phyloP scores from a whole-genome alignment of 306 rosid species.

The Chamaecrista fasciculata region DNA sequence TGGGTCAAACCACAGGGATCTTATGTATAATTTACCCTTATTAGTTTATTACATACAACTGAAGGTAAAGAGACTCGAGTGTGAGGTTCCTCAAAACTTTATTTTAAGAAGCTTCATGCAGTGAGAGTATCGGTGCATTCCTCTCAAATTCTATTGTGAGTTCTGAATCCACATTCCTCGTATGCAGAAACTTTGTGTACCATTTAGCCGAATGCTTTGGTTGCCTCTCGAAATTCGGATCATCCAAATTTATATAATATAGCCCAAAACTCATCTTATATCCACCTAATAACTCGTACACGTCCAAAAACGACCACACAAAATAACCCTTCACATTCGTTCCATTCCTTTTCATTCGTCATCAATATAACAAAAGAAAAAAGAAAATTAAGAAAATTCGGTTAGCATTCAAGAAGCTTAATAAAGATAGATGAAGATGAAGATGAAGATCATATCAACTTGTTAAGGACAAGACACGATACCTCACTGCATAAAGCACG shows the following conservation, averaged over 20 bases:
- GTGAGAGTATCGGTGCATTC: not conserved
- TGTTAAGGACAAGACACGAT: not conserved
- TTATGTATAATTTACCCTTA: no score
- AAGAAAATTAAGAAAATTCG: no score
- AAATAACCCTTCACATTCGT: constrained; percentile 27
- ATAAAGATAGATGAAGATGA: not conserved
- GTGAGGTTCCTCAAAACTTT: no score
- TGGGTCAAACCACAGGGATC: no score
- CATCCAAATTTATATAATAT: constrained; percentile 10
- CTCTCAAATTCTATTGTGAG: not conserved
- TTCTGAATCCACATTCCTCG: not conserved
- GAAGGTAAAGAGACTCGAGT: no score
- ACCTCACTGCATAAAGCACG: not conserved
- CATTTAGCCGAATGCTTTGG: constrained; percentile 33
- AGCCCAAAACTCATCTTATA: constrained; percentile 21
- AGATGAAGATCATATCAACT: no score
- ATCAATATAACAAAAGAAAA: not conserved
- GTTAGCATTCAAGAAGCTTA: not conserved
- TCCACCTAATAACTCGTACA: constrained; percentile 18
- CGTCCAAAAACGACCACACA: constrained; percentile 28
- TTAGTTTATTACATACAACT: no score
- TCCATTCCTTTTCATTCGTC: constrained; percentile 23
- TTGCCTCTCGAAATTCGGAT: constrained; percentile 17
- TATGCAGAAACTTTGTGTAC: constrained; percentile 20
- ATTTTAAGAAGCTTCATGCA: not conserved